These are phyloP conservation scores for Pseudoscleropodium purum DNA, from an alignment of 225 moss, liverwort and hornwort genomes.

Conservation along the genomic window DNA sequence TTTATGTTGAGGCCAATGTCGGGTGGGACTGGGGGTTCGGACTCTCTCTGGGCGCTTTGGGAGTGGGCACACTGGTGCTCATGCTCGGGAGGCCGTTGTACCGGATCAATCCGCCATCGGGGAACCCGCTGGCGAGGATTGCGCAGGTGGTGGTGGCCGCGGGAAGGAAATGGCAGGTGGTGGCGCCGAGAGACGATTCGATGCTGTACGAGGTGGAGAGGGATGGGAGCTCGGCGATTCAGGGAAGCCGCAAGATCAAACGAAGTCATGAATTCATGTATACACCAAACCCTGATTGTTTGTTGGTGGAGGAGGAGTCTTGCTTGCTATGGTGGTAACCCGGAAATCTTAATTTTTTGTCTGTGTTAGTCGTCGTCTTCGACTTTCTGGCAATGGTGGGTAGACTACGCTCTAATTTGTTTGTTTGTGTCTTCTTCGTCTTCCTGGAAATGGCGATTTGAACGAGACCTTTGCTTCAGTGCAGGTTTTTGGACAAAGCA, in stretches of 20 bases:
- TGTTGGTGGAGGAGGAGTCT: neutral
- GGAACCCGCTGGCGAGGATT: slow-evolving; percentile 54
- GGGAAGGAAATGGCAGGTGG: slow-evolving; percentile 34
- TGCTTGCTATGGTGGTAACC: neutral
- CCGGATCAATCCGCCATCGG: slow-evolving; percentile 42
- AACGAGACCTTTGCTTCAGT: slow-evolving; percentile 8
- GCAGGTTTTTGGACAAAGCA: slow-evolving; percentile 79
- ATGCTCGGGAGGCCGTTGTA: slow-evolving; percentile 48
- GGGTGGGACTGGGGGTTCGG: slow-evolving; percentile 80
- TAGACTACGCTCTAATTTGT: no score
- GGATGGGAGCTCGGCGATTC: neutral
- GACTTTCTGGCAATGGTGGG: neutral
- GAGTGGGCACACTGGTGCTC: slow-evolving; percentile 30
- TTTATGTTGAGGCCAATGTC: slow-evolving; percentile 71
- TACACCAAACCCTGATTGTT: neutral
- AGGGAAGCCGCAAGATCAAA: slow-evolving; percentile 31
- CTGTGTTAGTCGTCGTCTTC: neutral
- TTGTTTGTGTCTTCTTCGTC: neutral
- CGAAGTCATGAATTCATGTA: slow-evolving; percentile 66
- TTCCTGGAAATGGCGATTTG: neutral
- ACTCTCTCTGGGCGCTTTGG: slow-evolving; percentile 39
- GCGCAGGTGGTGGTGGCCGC: slow-evolving; percentile 61
- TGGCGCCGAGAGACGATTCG: slow-evolving; percentile 9
- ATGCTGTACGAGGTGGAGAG: slow-evolving; percentile 29
- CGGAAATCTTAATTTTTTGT: neutral